phyloP scores from a whole-genome alignment of 1,284 basidiomycete species.

The Ustilago xerochloae region DNA sequence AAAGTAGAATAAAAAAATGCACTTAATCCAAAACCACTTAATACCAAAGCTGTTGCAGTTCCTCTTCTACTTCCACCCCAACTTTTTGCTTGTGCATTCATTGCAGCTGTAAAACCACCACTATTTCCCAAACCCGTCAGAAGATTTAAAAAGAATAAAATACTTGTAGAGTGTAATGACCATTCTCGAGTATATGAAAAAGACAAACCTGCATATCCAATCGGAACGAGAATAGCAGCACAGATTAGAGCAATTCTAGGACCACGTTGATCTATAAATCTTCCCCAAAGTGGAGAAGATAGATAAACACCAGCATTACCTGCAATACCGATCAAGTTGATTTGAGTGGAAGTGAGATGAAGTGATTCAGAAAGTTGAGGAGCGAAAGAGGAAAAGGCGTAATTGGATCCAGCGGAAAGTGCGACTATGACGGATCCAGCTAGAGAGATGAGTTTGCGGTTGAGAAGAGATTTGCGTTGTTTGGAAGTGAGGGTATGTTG shows the following conservation, averaged over 20 bases:
- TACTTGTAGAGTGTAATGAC: slow-evolving; percentile 34
- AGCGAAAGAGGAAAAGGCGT: slow-evolving; percentile 66
- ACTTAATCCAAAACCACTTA: slow-evolving; percentile 84
- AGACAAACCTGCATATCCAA: slow-evolving; percentile 59
- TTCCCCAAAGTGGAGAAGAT: slow-evolving; percentile 63
- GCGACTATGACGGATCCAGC: slow-evolving; percentile 61
- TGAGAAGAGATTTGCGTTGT: slow-evolving; percentile 13
- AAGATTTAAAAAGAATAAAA: slow-evolving; percentile 58
- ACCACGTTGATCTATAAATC: slow-evolving; percentile 61
- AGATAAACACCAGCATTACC: slow-evolving; percentile 69
- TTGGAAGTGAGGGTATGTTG: neutral
- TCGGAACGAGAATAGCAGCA: slow-evolving; percentile 50
- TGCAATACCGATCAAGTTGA: slow-evolving; percentile 68
- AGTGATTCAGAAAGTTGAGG: slow-evolving; percentile 67
- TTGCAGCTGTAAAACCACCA: slow-evolving; percentile 65
- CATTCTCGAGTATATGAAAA: slow-evolving; percentile 36
- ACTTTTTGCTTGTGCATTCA: slow-evolving; percentile 66
- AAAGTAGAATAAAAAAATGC: slow-evolving; percentile 82
- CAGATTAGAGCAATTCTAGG: slow-evolving; percentile 54
- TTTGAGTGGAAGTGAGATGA: slow-evolving; percentile 66
- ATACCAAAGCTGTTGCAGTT: slow-evolving; percentile 77
- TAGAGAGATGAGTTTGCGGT: slow-evolving; percentile 57
- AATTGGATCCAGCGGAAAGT: slow-evolving; percentile 67
- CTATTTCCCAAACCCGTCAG: slow-evolving; percentile 60
- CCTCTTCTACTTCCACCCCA: slow-evolving; percentile 71